phyloP scores from a whole-genome alignment of 371 early-diverging fungal genomes.

The Rhizopus sp. region DNA sequence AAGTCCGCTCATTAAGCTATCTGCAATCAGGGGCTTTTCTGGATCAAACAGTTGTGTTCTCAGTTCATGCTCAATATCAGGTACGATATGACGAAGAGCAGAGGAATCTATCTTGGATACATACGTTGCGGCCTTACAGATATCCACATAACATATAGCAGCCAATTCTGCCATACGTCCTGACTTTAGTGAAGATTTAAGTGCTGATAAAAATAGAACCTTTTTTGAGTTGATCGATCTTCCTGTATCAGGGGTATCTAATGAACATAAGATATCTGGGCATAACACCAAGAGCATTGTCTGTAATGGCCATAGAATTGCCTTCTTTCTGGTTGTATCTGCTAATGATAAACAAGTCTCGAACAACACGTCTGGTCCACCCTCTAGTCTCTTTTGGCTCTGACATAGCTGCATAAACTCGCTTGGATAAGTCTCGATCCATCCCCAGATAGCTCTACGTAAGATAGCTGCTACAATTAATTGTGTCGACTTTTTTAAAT shows the following conservation, averaged over 20 bases:
- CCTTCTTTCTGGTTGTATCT: conserved; percentile 68
- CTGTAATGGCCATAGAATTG: conserved; percentile 83
- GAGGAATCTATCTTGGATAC: conserved; percentile 65
- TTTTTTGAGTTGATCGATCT: conserved; percentile 49
- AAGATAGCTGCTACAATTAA: conserved; percentile 68
- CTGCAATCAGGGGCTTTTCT: conserved; percentile 55
- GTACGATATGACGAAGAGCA: conserved; percentile 67
- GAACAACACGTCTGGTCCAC: conserved; percentile 77
- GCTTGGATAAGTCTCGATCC: conserved; percentile 81
- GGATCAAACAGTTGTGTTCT: conserved; percentile 71
- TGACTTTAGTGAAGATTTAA: conserved; percentile 65
- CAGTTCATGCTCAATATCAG: conserved; percentile 77
- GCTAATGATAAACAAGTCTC: conserved; percentile 71
- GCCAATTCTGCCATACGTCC: conserved; percentile 73
- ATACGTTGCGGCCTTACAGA: conserved; percentile 79
- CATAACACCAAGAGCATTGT: conserved; percentile 80
- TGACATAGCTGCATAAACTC: conserved; percentile 77
- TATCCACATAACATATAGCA: conserved; percentile 77
- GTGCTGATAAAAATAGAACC: conserved; percentile 65
- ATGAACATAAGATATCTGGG: conserved; percentile 71
- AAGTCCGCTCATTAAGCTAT: conserved; percentile 60
- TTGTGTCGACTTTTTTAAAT: conserved; percentile 72
- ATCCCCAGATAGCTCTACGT: conserved; percentile 84
- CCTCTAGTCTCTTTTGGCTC: conserved; percentile 75
- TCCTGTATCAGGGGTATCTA: conserved; percentile 44